Evolutionary conservation across 2,329 filamentous ascomycete genomes (phyloP), one percentile per base, ranked within the genome.

Genomic region (Aspergillus pseudoviridinutans): DNA sequence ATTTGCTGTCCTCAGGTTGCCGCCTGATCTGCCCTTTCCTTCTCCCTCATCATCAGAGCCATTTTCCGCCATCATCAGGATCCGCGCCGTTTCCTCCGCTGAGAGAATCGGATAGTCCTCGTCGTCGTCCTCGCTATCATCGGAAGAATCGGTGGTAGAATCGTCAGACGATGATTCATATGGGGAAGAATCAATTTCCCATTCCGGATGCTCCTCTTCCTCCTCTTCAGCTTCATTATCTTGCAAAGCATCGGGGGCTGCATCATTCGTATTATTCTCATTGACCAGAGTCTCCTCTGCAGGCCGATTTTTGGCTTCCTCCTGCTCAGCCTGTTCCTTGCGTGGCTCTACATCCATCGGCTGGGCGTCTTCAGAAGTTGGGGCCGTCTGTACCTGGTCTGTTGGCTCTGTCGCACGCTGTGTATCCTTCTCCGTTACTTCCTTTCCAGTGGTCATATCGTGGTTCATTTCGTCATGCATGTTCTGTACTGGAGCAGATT

Each of bases 11-110:
- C 89, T 86, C 49, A 95, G 76, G 49, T 84, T 82, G 32, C 72
- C 76, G 22, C 71, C 65, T 3, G 70, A 65, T 66, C 76, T 74
- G 29, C 73, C 70, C 53, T 81, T 82, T 25, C 78, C 78, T 17
- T 84, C 83, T 12, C 83, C 85, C 64, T 92, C 91, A 54, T 92
- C 89, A 55, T 94, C 92, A 1, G 89, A 92, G 1, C 86, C 90
- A 32, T 82, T 87, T 62, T 93, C 92, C 47, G 85, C 89, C 61
- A 88, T 84, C 91, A 97, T 95, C 24, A 97, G 79, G 51, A 96
- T 86, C 35, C 88, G 87, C 0, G 90, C 91, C 57, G 90, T 88
- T 71, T 96, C 92, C 67, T 92, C 91, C 2, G 92, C 84, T 54
- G 87, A 87, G 1, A 97, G 79, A 46, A 92, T 81, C 54, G 89